phyloP scores from a whole-genome alignment of 306 rosid species.

The Abrus precatorius region DNA sequence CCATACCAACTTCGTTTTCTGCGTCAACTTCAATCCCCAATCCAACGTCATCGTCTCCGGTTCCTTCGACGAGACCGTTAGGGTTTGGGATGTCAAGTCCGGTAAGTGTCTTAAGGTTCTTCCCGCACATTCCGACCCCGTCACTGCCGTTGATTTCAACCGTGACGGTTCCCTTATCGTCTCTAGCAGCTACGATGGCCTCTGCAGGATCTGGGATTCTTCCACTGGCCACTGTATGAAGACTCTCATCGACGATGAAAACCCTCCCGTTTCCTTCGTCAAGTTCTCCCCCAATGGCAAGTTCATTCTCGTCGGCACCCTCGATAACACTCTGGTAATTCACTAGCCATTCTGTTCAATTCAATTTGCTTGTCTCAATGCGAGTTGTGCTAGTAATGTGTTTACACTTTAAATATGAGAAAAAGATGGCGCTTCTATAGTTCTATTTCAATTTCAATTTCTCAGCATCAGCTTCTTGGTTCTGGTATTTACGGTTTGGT shows the following conservation, averaged over 20 bases:
- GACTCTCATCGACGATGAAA: constrained; percentile 93
- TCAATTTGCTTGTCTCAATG: too few relatives aligned
- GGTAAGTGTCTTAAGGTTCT: constrained; percentile 90
- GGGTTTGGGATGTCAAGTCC: constrained; percentile 91
- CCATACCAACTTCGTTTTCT: constrained; percentile 91
- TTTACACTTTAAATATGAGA: background rate
- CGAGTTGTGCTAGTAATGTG: background rate
- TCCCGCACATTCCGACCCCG: constrained; percentile 97
- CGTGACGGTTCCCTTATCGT: constrained; percentile 89
- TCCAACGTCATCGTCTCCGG: constrained; percentile 91
- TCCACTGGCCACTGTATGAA: constrained; percentile 94
- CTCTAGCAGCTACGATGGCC: constrained; percentile 97
- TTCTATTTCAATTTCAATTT: constrained; percentile 9
- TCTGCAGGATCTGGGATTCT: constrained; percentile 91
- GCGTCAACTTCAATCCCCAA: constrained; percentile 94
- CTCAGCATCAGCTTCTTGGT: background rate
- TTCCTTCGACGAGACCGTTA: constrained; percentile 94
- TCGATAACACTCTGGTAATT: constrained; percentile 86
- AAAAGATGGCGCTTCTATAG: background rate
- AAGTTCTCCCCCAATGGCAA: constrained; percentile 92
- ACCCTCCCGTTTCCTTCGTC: constrained; percentile 93
- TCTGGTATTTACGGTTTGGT: background rate
- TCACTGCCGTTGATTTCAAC: constrained; percentile 92
- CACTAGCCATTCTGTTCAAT: background rate
- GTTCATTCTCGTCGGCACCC: constrained; percentile 92